Percentiles rank a stretch among this genome's conserved stretches.
Evolutionary conservation across 495 filamentous ascomycete species (phyloP).

Genomic region (Chaetomidium leptoderma): DNA sequence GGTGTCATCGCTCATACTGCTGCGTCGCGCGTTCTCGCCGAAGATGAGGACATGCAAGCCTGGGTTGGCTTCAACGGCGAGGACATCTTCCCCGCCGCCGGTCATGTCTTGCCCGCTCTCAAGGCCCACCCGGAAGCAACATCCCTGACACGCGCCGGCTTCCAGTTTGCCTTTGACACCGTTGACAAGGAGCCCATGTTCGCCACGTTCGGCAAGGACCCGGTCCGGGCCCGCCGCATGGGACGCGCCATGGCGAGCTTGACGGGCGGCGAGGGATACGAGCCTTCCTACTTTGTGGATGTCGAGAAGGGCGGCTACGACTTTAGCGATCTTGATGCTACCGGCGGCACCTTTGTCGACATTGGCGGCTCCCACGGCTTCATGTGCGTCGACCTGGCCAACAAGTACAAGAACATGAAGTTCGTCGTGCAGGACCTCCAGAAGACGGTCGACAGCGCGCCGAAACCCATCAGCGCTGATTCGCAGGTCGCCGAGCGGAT

Average conservation of each 20-base stretch:
- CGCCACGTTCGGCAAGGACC: conserved; percentile 45
- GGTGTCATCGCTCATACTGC: conserved; percentile 53
- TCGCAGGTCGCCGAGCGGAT: conserved; percentile 40
- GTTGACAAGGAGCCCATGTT: conserved; percentile 49
- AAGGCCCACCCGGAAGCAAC: conserved; percentile 40
- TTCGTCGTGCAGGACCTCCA: conserved; percentile 58
- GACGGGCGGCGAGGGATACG: conserved; percentile 48
- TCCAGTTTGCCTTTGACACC: conserved; percentile 46
- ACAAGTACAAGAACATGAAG: conserved; percentile 41
- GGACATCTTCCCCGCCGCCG: conserved; percentile 47
- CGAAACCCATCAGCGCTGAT: conserved; percentile 39
- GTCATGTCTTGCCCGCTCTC: conserved; percentile 38
- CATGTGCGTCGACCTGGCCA: conserved; percentile 47
- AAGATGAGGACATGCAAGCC: conserved; percentile 40
- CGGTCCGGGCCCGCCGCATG: conserved; percentile 46
- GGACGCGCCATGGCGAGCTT: conserved; percentile 50
- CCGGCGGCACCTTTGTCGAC: conserved; percentile 48
- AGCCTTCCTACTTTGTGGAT: conserved; percentile 42
- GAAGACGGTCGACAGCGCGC: conserved; percentile 44
- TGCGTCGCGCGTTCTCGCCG: conserved; percentile 42
- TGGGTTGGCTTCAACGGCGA: conserved; percentile 52
- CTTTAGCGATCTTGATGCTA: conserved; percentile 38
- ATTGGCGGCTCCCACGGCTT: conserved; percentile 55
- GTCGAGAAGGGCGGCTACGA: conserved; percentile 40
- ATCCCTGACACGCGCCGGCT: conserved; percentile 42